Evolutionary conservation across 208 protist genomes (phyloP).

Genomic region (Borovskyia barvae): DNA sequence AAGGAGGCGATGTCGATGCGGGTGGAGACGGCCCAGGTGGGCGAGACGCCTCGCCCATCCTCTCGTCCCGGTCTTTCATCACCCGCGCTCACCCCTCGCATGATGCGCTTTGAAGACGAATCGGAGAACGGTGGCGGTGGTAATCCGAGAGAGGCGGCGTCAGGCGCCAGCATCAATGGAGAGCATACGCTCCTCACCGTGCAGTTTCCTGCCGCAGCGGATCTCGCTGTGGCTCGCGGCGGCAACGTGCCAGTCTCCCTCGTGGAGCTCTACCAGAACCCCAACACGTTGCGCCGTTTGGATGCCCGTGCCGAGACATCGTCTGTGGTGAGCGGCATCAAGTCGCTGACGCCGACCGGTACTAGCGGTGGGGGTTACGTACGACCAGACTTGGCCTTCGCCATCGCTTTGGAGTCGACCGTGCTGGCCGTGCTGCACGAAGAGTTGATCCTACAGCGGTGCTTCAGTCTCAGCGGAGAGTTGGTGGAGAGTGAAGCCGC

Average conservation of each 20-base stretch:
- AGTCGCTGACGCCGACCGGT: conserved; percentile 21
- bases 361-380: conserved; percentile 43
- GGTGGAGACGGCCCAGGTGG: conserved; percentile 49
- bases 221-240: conserved; percentile 29
- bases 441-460: conserved; percentile 56
- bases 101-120: conserved; percentile 40
- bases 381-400: conserved; percentile 75
- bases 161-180: conserved; percentile 4
- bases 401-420: conserved; percentile 69
- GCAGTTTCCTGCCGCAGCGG: conserved; percentile 42
- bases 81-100: conserved; percentile 48
- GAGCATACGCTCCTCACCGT: conserved; percentile 39
- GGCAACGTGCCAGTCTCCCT: conserved; percentile 16
- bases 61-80: conserved; percentile 15
- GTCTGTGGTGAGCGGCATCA: conserved; percentile 32
- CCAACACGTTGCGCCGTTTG: conserved; percentile 42
- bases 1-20: conserved; percentile 39
- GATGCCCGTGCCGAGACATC: conserved; percentile 31
- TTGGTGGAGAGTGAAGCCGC: conserved; percentile 18
- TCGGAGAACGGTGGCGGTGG: conserved; percentile 16
- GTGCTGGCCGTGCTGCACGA: conserved; percentile 65
- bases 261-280: conserved; percentile 46
- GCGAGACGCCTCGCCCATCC: conserved; percentile 42
- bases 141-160: too few relatives aligned
- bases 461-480: conserved; percentile 53